Evolutionary conservation across 106 monocot species (phyloP), one percentile per base, ranked within the genome.

Genomic region (Triglochin maritima): DNA sequence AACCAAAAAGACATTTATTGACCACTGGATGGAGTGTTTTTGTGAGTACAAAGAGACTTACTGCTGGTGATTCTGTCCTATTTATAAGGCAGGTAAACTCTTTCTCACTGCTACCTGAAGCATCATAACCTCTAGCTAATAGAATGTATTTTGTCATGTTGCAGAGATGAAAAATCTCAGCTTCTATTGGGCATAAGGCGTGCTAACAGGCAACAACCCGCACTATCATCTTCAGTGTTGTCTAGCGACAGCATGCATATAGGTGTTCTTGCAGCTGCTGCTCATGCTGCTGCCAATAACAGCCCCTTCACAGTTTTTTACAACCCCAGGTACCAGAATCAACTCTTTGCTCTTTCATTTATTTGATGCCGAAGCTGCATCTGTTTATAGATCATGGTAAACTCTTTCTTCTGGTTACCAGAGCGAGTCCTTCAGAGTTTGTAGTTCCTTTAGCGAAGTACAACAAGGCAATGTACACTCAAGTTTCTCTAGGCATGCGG

Each of bases 1-100:
- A 93, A 76, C 93, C 93, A 16, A 93, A 93, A 49, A 81, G 93
- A 59, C 93, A 93, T 86, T 76, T 93, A 68, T 67, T 93, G 62
- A 93, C 93, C 4, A 89, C 93, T 56, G 86, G 93, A 9, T 93
- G 93, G 93, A 93, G 93, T 74, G 80, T 93, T 8, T 93, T 86
- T 72, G 89, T 93, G 44, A 86, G 89, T 68, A 79, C 84, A 47
- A 93, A 93, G 68, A 79, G 83, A 47, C 86, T 93, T 61, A 49
- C 86, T 67, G 89, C 86, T 59, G 93, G 93, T 13, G 93, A 93
- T 71, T 89, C 93, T 51, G 93, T 93, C 68, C 84, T 93, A 44
- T 86, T 93, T 53, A 89, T 93, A 60, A 71, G 93, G 93, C 88
- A 68, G 29, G 44, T 6, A 17, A 42, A 61, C 4, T 3, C 60